Conservation (phyloP, 371 early-diverging fungal genomes). For the Mortierella sp. region DNA sequence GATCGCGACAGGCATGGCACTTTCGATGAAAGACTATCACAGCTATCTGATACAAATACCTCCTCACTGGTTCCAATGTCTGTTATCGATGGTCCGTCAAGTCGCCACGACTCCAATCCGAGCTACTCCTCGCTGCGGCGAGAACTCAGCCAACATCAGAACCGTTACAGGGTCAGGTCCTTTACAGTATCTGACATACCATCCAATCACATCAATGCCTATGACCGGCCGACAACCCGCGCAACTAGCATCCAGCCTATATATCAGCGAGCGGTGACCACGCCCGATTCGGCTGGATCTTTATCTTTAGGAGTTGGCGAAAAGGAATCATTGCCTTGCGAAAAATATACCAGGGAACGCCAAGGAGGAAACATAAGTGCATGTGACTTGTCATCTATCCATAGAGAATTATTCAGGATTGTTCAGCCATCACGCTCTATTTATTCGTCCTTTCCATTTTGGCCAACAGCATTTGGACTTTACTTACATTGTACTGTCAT, state of each 20-base stretch:
- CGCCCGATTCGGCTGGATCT: constrained; percentile 40
- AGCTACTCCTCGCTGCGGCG: not conserved
- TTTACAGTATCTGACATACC: not conserved
- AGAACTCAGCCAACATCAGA: not conserved
- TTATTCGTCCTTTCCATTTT: not conserved
- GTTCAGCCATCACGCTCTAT: constrained; percentile 2
- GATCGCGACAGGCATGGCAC: not conserved
- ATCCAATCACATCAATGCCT: not conserved
- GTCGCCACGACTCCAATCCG: not conserved
- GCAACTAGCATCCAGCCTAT: constrained; percentile 15
- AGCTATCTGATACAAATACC: not conserved
- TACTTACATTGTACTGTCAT: not conserved
- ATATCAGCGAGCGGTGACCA: constrained; percentile 20
- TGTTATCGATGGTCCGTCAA: not conserved
- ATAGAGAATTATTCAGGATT: constrained; percentile 2
- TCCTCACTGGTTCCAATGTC: not conserved
- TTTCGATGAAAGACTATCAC: not conserved
- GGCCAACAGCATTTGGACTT: constrained; percentile 9
- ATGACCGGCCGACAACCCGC: not conserved
- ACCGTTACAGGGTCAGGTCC: not conserved
- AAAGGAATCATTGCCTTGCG: not conserved
- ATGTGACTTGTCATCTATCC: not conserved
- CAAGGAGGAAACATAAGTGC: not conserved
- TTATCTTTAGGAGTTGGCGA: constrained; percentile 18
- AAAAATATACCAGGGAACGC: not conserved